Percentiles rank a stretch among this genome's conserved stretches.
phyloP scores from a whole-genome alignment of 805 yeast species.

The Cyberlindnera amylophila region DNA sequence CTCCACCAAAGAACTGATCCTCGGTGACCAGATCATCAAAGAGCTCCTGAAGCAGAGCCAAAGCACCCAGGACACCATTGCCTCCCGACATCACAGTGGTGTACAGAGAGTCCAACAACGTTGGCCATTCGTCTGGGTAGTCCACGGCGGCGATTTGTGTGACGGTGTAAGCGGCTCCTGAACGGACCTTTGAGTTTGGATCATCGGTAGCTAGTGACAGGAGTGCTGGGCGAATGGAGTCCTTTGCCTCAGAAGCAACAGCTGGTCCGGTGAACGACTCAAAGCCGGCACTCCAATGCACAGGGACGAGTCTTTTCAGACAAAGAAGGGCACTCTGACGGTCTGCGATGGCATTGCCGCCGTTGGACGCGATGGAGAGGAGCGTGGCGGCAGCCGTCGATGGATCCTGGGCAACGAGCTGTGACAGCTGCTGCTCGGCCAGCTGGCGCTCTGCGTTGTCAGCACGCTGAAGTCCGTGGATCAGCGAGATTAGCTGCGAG shows the following conservation, averaged over 20 bases:
- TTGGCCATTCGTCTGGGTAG: slow-evolving; percentile 96
- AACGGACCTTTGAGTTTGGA: slow-evolving; percentile 56
- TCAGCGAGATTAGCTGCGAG: slow-evolving; percentile 14
- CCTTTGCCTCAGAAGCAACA: slow-evolving; percentile 49
- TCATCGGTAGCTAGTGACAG: slow-evolving; percentile 42
- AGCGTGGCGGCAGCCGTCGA: slow-evolving; percentile 41
- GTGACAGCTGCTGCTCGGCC: slow-evolving; percentile 35
- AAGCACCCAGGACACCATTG: slow-evolving; percentile 18
- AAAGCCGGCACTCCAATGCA: slow-evolving; percentile 82
- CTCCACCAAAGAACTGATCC: slow-evolving; percentile 78
- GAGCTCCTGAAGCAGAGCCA: slow-evolving; percentile 61
- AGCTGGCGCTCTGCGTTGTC: slow-evolving; percentile 35
- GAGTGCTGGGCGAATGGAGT: slow-evolving; percentile 45
- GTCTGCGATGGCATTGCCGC: slow-evolving; percentile 30
- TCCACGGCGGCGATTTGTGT: slow-evolving; percentile 86
- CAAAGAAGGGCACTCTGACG: slow-evolving; percentile 67
- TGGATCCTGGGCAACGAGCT: slow-evolving; percentile 44
- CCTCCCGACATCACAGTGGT: slow-evolving; percentile 30
- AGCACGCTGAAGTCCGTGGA: slow-evolving; percentile 33
- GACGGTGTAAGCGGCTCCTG: slow-evolving; percentile 66
- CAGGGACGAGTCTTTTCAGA: slow-evolving; percentile 62
- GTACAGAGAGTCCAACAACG: slow-evolving; percentile 48
- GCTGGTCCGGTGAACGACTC: slow-evolving; percentile 69
- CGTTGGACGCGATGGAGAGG: slow-evolving; percentile 37
- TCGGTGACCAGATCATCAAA: slow-evolving; percentile 85